Conservation (phyloP, 306 rosid species). For the Dicorynia guianensis region DNA sequence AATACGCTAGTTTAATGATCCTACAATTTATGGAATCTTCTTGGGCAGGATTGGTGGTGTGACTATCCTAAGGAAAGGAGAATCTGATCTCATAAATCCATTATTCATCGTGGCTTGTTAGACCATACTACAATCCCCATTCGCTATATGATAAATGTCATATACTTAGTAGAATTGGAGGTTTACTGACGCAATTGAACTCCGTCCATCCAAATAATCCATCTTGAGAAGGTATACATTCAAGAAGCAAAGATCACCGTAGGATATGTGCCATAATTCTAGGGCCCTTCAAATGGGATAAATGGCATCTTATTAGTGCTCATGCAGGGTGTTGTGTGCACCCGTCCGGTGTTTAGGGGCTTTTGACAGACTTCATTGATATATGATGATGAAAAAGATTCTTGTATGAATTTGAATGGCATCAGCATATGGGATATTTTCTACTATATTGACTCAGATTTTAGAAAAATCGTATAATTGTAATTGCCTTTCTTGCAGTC, state of each 20-base stretch:
- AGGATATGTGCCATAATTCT: too few species aligned
- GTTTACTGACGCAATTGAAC: too few species aligned
- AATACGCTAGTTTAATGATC: constrained; percentile 21
- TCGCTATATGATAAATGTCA: neutral
- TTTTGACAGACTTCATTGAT: neutral
- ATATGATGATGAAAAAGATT: neutral
- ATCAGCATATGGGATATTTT: neutral
- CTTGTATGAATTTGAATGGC: constrained; percentile 1
- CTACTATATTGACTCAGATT: constrained; percentile 3
- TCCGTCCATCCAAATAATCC: too few species aligned
- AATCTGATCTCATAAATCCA: constrained; percentile 61
- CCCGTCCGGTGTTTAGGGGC: neutral
- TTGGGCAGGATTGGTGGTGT: constrained; percentile 86
- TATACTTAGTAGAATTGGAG: neutral
- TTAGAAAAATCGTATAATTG: constrained; percentile 30
- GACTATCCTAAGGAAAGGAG: constrained; percentile 83
- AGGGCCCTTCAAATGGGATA: too few species aligned
- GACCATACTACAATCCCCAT: constrained; percentile 7
- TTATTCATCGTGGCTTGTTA: constrained; percentile 5
- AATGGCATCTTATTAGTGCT: neutral
- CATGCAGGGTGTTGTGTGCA: neutral
- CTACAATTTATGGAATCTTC: constrained; percentile 29
- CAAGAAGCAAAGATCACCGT: too few species aligned
- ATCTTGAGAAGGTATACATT: too few species aligned
- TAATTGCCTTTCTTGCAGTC: constrained; percentile 54